These are phyloP conservation scores for Shiraia sp. DNA, from an alignment of 2,329 filamentous ascomycete species.

Conservation along the genomic window DNA sequence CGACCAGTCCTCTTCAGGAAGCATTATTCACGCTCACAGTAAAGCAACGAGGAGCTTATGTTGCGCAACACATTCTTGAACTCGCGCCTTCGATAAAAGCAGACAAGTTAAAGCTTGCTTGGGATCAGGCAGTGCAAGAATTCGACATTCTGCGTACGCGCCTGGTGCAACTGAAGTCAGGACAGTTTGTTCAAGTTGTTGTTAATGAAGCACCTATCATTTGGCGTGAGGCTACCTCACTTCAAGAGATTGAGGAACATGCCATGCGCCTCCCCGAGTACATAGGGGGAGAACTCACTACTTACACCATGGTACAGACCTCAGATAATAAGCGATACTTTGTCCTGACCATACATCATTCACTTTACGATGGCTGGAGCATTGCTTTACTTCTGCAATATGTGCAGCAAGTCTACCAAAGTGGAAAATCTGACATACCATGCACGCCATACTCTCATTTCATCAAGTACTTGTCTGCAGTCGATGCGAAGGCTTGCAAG, in stretches of 20 bases:
- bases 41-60: slow-evolving; percentile 53
- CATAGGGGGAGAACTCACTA: slow-evolving; percentile 27
- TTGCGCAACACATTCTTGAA: slow-evolving; percentile 51
- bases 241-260: slow-evolving; percentile 21
- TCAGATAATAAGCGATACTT: slow-evolving; percentile 28
- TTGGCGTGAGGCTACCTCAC: slow-evolving; percentile 26
- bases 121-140: slow-evolving; percentile 51
- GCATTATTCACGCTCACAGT: slow-evolving; percentile 54
- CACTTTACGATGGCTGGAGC: slow-evolving; percentile 48
- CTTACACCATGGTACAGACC: slow-evolving; percentile 30
- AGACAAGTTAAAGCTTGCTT: slow-evolving; percentile 50
- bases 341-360: slow-evolving; percentile 47
- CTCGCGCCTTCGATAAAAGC: slow-evolving; percentile 47
- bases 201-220: slow-evolving; percentile 29
- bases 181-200: slow-evolving; percentile 34
- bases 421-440: slow-evolving; percentile 16
- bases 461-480: slow-evolving; percentile 36
- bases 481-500: slow-evolving; percentile 21
- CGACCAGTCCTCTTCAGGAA: slow-evolving; percentile 49
- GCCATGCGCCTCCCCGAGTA: slow-evolving; percentile 21
- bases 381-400: slow-evolving; percentile 35
- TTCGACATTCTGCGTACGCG: slow-evolving; percentile 56
- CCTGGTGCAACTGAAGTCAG: slow-evolving; percentile 31
- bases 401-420: slow-evolving; percentile 29
- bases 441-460: slow-evolving; percentile 37